Evolutionary conservation across 306 rosid species (phyloP), one percentile per base, ranked within the genome.

Genomic region (Ormosia emarginata): DNA sequence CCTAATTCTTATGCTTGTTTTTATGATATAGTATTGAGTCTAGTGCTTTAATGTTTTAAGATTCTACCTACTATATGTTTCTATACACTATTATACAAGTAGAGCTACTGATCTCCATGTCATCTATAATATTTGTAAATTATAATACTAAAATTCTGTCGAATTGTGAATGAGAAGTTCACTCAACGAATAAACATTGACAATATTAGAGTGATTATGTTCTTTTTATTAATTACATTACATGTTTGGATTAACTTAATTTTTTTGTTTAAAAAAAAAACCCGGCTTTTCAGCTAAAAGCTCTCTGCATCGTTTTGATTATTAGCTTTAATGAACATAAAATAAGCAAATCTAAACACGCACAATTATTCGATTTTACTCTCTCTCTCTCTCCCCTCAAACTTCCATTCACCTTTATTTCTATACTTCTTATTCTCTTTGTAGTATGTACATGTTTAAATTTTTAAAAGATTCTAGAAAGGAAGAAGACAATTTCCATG

Each of bases 11-110:
- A 18, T 53, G 57, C 55, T 52, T 62, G 66, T 86, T 78, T 67
- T 55, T 63, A 39, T 63, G 73, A 24, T 58, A 57, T 53, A 82
- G 41, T 24, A 66, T 59, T 75, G 61, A 71, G 64, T 69, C 30
- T 77, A 58, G 83, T 71, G 24, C 36, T 70, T 46, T 55, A 40
- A 32, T 83, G 71, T 39, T n/a, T 50, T 50, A 41, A 66, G 71
- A 43, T 71, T 70, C 77, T 37, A 17, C 34, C 57, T 79, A 77
- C 49, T 30, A 43, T 56, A 49, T 68, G 70, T 29, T 70, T 15
- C 49, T 50, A 17, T 17, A 41, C 59, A 44, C 7, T 33, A 13
- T 46, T 43, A 34, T 50, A 43, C 62, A 53, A 29, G 79, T 55
- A 40, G 50, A 59, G 68, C 66, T 67, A n/a, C 61, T 66, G 63